phyloP scores from a whole-genome alignment of 306 rosid species.

The Cajanus cajan region DNA sequence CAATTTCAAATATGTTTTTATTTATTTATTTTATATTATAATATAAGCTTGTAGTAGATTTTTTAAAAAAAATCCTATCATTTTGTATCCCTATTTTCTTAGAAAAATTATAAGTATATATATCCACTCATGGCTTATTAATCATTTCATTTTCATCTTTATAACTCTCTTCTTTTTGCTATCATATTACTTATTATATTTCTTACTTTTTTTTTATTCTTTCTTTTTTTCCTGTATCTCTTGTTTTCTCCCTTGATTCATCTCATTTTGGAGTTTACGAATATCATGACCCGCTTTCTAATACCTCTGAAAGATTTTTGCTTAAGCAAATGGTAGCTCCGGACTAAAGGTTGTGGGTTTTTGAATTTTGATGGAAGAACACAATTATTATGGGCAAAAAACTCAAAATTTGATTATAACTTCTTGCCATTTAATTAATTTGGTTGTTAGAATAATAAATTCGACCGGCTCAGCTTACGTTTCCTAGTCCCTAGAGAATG shows the following conservation, averaged over 20 bases:
- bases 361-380: background rate
- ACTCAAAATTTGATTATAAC: background rate
- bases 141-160: no score
- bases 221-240: no score
- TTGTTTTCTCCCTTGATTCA: no score
- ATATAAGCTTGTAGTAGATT: background rate
- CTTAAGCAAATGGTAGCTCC: background rate
- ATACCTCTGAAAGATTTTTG: background rate
- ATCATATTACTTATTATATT: background rate
- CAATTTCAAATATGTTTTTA: background rate
- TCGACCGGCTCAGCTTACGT: background rate
- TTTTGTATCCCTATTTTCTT: background rate
- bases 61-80: no score
- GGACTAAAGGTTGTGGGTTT: background rate
- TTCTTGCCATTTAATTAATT: background rate
- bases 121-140: no score
- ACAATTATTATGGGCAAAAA: background rate
- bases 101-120: no score
- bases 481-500: slow-evolving; percentile 9
- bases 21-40: background rate
- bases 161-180: background rate
- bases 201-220: no score
- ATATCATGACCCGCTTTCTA: background rate
- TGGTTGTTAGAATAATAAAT: background rate
- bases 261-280: no score